Conservation (phyloP, 1,139 yeast species). For the Hansenula anomala region DNA sequence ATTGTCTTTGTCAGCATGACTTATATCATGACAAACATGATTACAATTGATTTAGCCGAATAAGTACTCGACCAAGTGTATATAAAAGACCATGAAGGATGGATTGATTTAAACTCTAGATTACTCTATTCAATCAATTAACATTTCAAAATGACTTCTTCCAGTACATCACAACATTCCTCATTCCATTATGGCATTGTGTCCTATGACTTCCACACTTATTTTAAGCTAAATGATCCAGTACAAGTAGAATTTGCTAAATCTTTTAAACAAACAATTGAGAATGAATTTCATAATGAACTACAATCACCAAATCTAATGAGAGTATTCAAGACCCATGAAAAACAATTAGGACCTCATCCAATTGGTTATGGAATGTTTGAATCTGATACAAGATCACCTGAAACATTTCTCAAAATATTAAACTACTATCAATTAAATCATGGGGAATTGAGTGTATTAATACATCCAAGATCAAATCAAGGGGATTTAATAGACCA, state of each 20-base stretch:
- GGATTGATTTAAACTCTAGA: no score
- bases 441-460: constrained; percentile 47
- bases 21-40: no score
- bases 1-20: no score
- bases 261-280: constrained; percentile 37
- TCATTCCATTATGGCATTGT: constrained; percentile 22
- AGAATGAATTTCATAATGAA: constrained; percentile 40
- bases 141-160: no score
- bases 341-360: constrained; percentile 54
- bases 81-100: no score
- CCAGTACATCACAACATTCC: no score
- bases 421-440: constrained; percentile 38
- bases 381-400: constrained; percentile 32
- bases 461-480: constrained; percentile 44
- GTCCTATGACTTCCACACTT: constrained; percentile 53
- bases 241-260: constrained; percentile 33
- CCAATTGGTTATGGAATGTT: constrained; percentile 38
- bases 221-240: constrained; percentile 39
- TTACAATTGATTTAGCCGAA: no score
- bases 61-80: no score
- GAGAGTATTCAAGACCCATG: constrained; percentile 43
- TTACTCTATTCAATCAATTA: no score
- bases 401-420: constrained; percentile 27
- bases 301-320: constrained; percentile 38
- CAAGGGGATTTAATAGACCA: constrained; percentile 40